Conservation (phyloP, 371 early-diverging fungal genomes). For the Paramicrosporidium saccamoebae region DNA sequence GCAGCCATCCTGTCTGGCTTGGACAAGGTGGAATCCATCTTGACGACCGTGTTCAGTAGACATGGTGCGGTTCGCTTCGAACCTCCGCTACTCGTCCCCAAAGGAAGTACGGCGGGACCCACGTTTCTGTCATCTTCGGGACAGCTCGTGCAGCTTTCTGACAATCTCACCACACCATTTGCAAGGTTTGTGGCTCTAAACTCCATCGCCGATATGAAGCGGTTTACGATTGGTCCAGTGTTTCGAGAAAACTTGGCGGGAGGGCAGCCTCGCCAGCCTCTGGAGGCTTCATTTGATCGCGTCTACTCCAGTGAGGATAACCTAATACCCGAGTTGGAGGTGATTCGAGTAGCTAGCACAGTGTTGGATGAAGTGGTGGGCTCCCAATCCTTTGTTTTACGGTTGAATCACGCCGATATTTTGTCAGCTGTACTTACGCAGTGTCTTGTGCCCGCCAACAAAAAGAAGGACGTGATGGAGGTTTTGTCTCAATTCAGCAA, state of each 20-base stretch:
- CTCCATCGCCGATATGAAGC: constrained; percentile 27
- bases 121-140: constrained; percentile 46
- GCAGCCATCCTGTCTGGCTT: constrained; percentile 2
- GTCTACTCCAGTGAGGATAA: constrained; percentile 21
- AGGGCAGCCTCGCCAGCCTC: constrained; percentile 38
- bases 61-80: constrained; percentile 60
- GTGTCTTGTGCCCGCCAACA: constrained; percentile 18
- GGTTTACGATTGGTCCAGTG: constrained; percentile 51
- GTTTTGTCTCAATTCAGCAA: too few relatives aligned
- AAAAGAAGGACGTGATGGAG: too few relatives aligned
- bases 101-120: constrained; percentile 23
- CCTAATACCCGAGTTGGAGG: constrained; percentile 56
- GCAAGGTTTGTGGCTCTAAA: constrained; percentile 45
- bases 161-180: constrained; percentile 71
- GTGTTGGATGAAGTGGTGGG: constrained; percentile 37
- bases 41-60: constrained; percentile 36
- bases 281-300: constrained; percentile 71
- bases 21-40: constrained; percentile 25
- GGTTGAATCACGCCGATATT: constrained; percentile 17
- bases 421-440: constrained; percentile 18
- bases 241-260: constrained; percentile 32
- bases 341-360: constrained; percentile 48
- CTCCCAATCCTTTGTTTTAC: constrained; percentile 15
- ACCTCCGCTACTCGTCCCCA: constrained; percentile 52
- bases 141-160: constrained; percentile 45